These are phyloP conservation scores for Globisporangium acanthophoron DNA, from an alignment of 352 stramenopile genomes.

Conservation along the genomic window DNA sequence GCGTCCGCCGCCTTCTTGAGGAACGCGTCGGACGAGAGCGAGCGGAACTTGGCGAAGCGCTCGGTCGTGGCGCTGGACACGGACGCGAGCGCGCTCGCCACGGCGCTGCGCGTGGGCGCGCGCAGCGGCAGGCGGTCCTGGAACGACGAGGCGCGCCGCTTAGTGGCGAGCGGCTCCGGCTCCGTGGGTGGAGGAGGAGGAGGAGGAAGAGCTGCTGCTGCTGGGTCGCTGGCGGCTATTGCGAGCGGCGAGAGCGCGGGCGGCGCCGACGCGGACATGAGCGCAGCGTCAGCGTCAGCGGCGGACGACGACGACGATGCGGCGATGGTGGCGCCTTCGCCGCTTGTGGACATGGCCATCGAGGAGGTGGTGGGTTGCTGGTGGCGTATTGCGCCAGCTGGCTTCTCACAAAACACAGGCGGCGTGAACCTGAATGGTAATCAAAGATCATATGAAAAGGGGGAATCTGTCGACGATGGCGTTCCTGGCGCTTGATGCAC, in stretches of 20 bases:
- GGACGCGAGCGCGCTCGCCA: slow-evolving; percentile 39
- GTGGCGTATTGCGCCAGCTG: too few species aligned
- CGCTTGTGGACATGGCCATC: background rate
- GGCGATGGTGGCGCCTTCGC: background rate
- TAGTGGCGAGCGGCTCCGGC: slow-evolving; percentile 16
- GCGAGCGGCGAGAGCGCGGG: background rate
- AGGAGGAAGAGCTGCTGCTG: background rate
- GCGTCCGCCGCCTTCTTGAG: slow-evolving; percentile 19
- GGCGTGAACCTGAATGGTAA: too few species aligned
- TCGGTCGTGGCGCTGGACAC: slow-evolving; percentile 30
- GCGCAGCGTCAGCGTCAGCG: background rate
- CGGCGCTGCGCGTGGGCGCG: slow-evolving; percentile 12
- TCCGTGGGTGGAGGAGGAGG: background rate
- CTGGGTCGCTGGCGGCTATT: background rate
- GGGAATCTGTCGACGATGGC: too few species aligned
- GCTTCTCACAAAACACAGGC: too few species aligned
- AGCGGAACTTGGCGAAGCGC: slow-evolving; percentile 35
- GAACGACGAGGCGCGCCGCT: slow-evolving; percentile 49
- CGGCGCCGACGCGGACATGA: background rate
- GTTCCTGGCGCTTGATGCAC: too few species aligned
- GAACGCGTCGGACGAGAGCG: slow-evolving; percentile 31
- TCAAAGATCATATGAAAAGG: too few species aligned
- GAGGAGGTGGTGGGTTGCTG: too few species aligned
- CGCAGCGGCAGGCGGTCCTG: slow-evolving; percentile 35
- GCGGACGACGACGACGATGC: background rate